phyloP scores from a whole-genome alignment of 1,284 basidiomycete genomes.

The Sanghuangporus sanghuang region DNA sequence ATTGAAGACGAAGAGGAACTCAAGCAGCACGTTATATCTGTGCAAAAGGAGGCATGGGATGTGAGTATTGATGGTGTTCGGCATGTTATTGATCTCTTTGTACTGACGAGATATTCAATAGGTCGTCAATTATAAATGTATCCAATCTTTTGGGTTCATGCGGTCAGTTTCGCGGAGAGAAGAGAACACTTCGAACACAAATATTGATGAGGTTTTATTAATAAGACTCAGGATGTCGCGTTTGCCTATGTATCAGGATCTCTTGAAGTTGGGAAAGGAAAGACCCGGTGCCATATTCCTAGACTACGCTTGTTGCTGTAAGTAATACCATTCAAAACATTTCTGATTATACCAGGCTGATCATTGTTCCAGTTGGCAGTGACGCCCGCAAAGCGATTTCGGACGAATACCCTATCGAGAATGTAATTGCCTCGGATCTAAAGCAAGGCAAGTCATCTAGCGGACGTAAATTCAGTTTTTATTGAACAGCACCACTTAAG shows the following conservation, averaged over 20 bases:
- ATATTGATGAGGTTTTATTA: neutral
- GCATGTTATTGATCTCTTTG: neutral
- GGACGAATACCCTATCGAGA: slow-evolving; percentile 23
- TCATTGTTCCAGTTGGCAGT: slow-evolving; percentile 20
- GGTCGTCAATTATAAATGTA: slow-evolving; percentile 18
- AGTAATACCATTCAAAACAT: neutral
- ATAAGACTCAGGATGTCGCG: slow-evolving; percentile 22
- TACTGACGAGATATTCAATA: neutral
- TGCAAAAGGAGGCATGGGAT: slow-evolving; percentile 16
- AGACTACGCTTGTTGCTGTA: slow-evolving; percentile 30
- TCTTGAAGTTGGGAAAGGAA: slow-evolving; percentile 26
- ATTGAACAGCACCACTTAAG: neutral
- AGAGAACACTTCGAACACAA: neutral
- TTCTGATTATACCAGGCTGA: neutral
- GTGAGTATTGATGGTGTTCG: neutral
- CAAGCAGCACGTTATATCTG: slow-evolving; percentile 14
- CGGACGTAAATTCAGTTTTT: neutral
- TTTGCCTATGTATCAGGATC: slow-evolving; percentile 22
- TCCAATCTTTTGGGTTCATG: slow-evolving; percentile 11
- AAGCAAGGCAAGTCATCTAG: slow-evolving; percentile 11
- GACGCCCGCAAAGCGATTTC: slow-evolving; percentile 22
- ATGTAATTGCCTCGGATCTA: slow-evolving; percentile 22
- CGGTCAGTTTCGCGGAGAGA: neutral
- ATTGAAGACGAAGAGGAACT: slow-evolving; percentile 17
- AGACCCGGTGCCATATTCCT: slow-evolving; percentile 25